Base-by-base conservation (phyloP, 306 rosid genomes). In the Luffa aegyptiaca region DNA sequence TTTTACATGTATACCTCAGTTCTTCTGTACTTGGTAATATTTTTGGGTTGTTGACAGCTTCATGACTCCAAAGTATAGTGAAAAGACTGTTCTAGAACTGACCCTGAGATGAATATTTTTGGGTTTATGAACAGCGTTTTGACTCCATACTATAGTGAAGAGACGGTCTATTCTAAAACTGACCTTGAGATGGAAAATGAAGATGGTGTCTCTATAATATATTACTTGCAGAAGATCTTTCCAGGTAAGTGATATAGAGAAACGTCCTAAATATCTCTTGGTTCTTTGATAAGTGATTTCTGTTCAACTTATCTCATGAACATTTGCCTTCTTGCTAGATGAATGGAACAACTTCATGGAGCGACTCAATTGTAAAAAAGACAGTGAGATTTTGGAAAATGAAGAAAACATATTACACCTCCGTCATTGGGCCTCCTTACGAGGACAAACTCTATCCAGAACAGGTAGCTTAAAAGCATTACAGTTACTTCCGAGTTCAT, bases 271-370 rank as follows among this genome's bases (percentile, higher is more conserved):
- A 80, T 69, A 70, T 62, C 21, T 81, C 57, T 83, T 52, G 68
- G 66, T 77, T 77, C 49, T 61, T 79, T 65, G 75, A 72, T 79
- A 31, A 79, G 79, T 53, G 77, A 79, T 68, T 44, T 65, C n/a
- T 74, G 20, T 46, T 48, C 52, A 55, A 44, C 78, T 82, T 46
- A 73, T 44, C 69, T 66, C 49, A 41, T 46, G 76, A 52, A 64
- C 69, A 42, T 85, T 77, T 51, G 51, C 78, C 66, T 82, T 73
- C 66, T 78, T 85, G 42, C 44, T 81, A 95, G 99, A 95, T 86
- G 99, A 95, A 85, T 95, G 99, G 99, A 93, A 85, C 78, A 95
- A 95, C 91, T 95, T 95, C 86, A 88, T 91, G 96, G 99, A 95
- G 89, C 84, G 99, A 80, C 81, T 90, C 76, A 88, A 87, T 51